Percentiles rank a stretch among this genome's conserved stretches.
phyloP scores from a whole-genome alignment of 139 green algal genomes.

The Coccomyxa sp. region DNA sequence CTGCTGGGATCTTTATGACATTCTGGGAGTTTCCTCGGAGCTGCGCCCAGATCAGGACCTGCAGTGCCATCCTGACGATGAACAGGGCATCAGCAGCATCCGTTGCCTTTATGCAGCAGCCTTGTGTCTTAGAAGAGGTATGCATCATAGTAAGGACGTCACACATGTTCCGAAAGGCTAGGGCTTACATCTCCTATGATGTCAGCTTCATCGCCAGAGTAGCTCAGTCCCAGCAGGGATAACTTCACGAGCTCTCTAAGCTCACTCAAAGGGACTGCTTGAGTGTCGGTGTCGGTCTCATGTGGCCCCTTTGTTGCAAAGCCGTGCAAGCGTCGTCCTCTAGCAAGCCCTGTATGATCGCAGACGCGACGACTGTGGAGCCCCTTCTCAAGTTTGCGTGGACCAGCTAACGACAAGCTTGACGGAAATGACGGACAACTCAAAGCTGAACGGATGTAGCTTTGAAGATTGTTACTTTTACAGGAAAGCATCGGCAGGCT shows the following conservation, averaged over 20 bases:
- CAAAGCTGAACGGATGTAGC: too few species aligned
- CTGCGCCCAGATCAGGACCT: slow-evolving; percentile 79
- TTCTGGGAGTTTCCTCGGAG: slow-evolving; percentile 78
- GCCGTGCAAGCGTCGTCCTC: too few species aligned
- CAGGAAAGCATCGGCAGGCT: too few species aligned
- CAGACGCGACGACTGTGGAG: too few species aligned
- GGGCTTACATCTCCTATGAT: slow-evolving; percentile 42
- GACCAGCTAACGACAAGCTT: too few species aligned
- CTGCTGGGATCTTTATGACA: slow-evolving; percentile 74
- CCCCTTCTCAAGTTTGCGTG: too few species aligned
- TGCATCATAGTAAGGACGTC: not conserved
- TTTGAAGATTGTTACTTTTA: too few species aligned
- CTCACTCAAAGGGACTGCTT: slow-evolving; percentile 21
- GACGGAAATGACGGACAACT: too few species aligned
- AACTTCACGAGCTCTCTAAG: slow-evolving; percentile 41
- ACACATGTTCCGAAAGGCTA: not conserved
- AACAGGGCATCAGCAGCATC: not conserved
- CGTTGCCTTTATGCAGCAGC: not conserved
- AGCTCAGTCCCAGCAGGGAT: slow-evolving; percentile 40
- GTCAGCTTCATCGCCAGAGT: slow-evolving; percentile 32
- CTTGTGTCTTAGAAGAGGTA: not conserved
- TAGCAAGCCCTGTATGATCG: too few species aligned
- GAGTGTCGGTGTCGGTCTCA: not conserved
- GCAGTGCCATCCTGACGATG: not conserved
- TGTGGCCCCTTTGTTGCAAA: too few species aligned